A percentile compares a stretch with the other conserved stretches of the same genome.
phyloP scores from a whole-genome alignment of 306 rosid genomes.

The Ormosia emarginata region DNA sequence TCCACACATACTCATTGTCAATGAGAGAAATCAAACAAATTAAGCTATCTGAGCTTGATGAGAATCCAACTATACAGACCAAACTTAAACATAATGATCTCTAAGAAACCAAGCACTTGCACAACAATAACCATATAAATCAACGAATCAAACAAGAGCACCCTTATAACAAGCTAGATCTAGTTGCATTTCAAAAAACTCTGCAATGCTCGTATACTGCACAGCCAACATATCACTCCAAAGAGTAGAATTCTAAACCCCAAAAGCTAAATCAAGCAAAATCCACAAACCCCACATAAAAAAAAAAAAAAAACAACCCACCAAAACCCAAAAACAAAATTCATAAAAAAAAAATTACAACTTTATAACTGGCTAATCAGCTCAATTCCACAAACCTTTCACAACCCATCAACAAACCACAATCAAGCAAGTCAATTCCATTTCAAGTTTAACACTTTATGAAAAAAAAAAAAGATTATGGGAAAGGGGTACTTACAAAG shows the following conservation, averaged over 20 bases:
- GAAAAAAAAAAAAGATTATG: neutral
- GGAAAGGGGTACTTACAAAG: conserved; percentile 51
- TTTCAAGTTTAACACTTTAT: neutral
- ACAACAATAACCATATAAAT: neutral
- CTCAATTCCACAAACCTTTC: neutral
- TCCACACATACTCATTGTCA: neutral
- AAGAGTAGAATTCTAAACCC: neutral
- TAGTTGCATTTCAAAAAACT: neutral
- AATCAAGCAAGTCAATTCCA: neutral
- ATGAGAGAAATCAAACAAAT: neutral
- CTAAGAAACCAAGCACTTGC: neutral
- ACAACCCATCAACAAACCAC: neutral
- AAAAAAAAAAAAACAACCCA: neutral
- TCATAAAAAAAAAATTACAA: neutral
- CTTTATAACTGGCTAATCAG: neutral
- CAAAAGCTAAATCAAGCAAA: neutral
- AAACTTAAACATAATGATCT: neutral
- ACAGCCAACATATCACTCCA: neutral
- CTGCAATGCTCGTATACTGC: neutral
- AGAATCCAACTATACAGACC: neutral
- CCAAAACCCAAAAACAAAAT: neutral
- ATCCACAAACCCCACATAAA: neutral
- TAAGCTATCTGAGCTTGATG: neutral
- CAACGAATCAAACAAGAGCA: neutral
- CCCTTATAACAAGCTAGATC: conserved; percentile 3